These are phyloP conservation scores for Aspergillus caelatus DNA, from an alignment of 2,329 filamentous ascomycete species.

Conservation along the genomic window DNA sequence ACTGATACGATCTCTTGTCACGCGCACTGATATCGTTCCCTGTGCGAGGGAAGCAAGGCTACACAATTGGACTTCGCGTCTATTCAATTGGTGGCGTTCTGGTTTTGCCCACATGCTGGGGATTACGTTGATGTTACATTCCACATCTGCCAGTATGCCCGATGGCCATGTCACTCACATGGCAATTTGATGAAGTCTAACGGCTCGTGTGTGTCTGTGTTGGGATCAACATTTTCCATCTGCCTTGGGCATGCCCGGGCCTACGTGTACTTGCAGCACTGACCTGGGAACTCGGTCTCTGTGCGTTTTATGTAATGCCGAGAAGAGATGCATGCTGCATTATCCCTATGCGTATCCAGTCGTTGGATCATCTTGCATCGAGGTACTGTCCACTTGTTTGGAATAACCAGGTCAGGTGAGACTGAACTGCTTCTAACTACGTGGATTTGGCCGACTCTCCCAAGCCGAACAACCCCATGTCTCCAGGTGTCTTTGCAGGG, in stretches of 20 bases:
- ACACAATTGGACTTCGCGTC: not conserved
- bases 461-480: not conserved
- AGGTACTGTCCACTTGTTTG: not conserved
- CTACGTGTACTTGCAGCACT: conserved; percentile 1
- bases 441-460: not conserved
- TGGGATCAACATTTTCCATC: conserved; percentile 3
- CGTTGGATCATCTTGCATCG: not conserved
- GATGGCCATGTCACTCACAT: conserved; percentile 12
- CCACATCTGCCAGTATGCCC: not conserved
- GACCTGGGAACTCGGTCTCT: not conserved
- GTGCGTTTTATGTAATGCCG: not conserved
- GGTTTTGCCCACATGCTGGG: conserved; percentile 3
- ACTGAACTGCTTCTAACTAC: not conserved
- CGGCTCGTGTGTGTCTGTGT: not conserved
- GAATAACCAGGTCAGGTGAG: not conserved
- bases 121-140: conserved; percentile 9
- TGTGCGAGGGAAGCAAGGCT: conserved; percentile 1
- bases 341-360: not conserved
- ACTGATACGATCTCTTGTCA: conserved; percentile 1
- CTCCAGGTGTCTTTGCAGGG: not conserved
- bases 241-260: not conserved
- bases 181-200: conserved; percentile 3
- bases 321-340: not conserved
- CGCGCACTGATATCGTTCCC: conserved; percentile 4
- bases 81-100: conserved; percentile 4